phyloP scores from a whole-genome alignment of 2,329 filamentous ascomycete genomes.

The Fusarium sp. region DNA sequence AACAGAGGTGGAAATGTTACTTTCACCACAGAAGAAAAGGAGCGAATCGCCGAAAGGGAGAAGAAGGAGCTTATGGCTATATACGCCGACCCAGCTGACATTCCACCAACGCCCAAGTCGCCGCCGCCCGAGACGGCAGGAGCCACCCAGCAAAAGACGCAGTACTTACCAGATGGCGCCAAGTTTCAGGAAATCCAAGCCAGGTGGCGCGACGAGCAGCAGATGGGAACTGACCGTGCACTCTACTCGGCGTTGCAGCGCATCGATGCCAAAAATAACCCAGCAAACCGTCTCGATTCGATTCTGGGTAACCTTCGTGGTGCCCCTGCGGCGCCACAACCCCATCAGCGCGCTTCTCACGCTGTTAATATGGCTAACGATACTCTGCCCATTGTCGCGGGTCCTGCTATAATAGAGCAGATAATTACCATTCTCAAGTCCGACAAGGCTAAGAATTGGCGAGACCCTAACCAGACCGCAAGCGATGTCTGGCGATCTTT shows the following conservation, averaged over 20 bases:
- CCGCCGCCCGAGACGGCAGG: slow-evolving; percentile 55
- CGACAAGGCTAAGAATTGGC: slow-evolving; percentile 58
- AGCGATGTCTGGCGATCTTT: slow-evolving; percentile 48
- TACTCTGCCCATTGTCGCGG: slow-evolving; percentile 49
- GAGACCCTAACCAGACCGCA: slow-evolving; percentile 55
- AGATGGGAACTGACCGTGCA: slow-evolving; percentile 58
- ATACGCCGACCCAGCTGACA: slow-evolving; percentile 66
- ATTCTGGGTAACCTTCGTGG: slow-evolving; percentile 55
- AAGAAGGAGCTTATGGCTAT: slow-evolving; percentile 71
- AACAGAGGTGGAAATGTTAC: slow-evolving; percentile 65
- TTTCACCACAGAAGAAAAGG: slow-evolving; percentile 67
- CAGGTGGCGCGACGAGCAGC: slow-evolving; percentile 61
- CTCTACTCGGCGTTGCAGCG: slow-evolving; percentile 59
- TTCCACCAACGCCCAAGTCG: slow-evolving; percentile 68
- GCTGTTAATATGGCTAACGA: slow-evolving; percentile 23
- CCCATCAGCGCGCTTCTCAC: slow-evolving; percentile 28
- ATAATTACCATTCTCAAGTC: slow-evolving; percentile 59
- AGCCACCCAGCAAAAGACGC: slow-evolving; percentile 46
- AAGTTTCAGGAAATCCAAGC: slow-evolving; percentile 62
- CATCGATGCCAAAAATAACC: slow-evolving; percentile 54
- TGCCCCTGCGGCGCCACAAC: slow-evolving; percentile 25
- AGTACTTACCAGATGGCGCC: slow-evolving; percentile 54
- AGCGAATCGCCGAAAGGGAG: slow-evolving; percentile 67
- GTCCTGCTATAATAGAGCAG: slow-evolving; percentile 55
- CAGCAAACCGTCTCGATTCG: slow-evolving; percentile 54